Percentiles rank a stretch among this genome's conserved stretches.
These are phyloP conservation scores for Colletotrichum spaethianum DNA, from an alignment of 2,329 filamentous ascomycete species.

Conservation along the genomic window DNA sequence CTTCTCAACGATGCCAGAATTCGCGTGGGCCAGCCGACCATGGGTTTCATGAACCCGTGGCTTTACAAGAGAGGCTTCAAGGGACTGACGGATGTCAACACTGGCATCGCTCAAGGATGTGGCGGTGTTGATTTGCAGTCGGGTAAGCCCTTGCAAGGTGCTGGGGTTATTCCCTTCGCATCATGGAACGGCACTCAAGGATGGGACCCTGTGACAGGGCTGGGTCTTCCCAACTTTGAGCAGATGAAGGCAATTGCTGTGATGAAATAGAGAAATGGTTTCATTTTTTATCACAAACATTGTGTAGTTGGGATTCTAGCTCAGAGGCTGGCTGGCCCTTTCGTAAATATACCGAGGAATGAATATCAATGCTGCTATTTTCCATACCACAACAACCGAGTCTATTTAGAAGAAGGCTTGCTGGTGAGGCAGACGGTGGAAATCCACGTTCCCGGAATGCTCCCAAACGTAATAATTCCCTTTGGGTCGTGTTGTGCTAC, in stretches of 20 bases:
- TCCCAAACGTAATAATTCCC: neutral
- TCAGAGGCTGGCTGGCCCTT: slow-evolving; percentile 18
- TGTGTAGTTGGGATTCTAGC: slow-evolving; percentile 6
- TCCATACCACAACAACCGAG: too few species aligned
- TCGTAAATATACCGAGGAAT: slow-evolving; percentile 4
- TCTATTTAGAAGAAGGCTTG: neutral
- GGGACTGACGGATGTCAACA: slow-evolving; percentile 54
- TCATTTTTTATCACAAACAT: neutral
- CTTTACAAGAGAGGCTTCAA: slow-evolving; percentile 59
- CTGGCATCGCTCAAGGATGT: slow-evolving; percentile 44
- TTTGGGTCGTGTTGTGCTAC: neutral
- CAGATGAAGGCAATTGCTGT: slow-evolving; percentile 39
- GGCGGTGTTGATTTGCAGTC: slow-evolving; percentile 45
- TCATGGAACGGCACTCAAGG: slow-evolving; percentile 54
- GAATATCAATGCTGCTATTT: neutral
- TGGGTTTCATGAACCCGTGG: slow-evolving; percentile 76
- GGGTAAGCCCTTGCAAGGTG: slow-evolving; percentile 44
- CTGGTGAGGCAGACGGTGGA: neutral
- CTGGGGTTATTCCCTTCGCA: slow-evolving; percentile 46
- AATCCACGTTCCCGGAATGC: too few species aligned
- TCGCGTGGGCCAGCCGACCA: slow-evolving; percentile 62
- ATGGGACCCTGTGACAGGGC: slow-evolving; percentile 58
- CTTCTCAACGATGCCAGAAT: slow-evolving; percentile 76
- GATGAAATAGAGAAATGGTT: slow-evolving; percentile 34
- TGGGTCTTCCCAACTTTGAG: slow-evolving; percentile 62